Evolutionary conservation across 352 stramenopile genomes (phyloP).

Genomic region (Lagenidium giganteum): DNA sequence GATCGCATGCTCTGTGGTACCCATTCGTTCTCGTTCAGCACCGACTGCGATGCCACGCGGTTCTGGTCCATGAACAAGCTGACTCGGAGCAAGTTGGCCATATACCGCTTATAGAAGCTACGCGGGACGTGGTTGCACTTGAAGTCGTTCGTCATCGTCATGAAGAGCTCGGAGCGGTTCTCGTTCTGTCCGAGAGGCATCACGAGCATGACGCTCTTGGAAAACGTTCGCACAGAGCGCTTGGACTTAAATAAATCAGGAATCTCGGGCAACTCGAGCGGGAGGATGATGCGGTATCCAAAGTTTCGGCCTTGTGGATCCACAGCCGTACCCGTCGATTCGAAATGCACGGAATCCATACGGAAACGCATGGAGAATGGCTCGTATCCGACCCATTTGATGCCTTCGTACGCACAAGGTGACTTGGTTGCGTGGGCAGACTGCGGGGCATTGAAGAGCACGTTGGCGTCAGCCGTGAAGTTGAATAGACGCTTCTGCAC

Average conservation of each 20-base stretch:
- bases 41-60: background rate
- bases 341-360: slow-evolving; percentile 12
- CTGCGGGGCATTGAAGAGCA: slow-evolving; percentile 7
- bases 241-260: slow-evolving; percentile 17
- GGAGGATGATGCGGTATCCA: slow-evolving; percentile 12
- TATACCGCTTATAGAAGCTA: slow-evolving; percentile 12
- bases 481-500: slow-evolving; percentile 15
- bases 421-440: background rate
- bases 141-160: slow-evolving; percentile 17
- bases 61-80: background rate
- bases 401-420: slow-evolving; percentile 6
- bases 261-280: background rate
- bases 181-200: slow-evolving; percentile 4
- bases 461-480: slow-evolving; percentile 7
- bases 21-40: background rate
- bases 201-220: slow-evolving; percentile 9
- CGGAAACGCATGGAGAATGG: slow-evolving; percentile 15
- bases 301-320: slow-evolving; percentile 5
- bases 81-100: slow-evolving; percentile 9
- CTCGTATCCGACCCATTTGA: slow-evolving; percentile 17
- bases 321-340: slow-evolving; percentile 7
- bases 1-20: background rate
- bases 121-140: slow-evolving; percentile 16
- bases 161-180: slow-evolving; percentile 13
- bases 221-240: slow-evolving; percentile 3